A percentile compares a stretch with the other conserved stretches of the same genome.
phyloP scores from a whole-genome alignment of 2,329 filamentous ascomycete genomes.

The Cyphellophora europaea region DNA sequence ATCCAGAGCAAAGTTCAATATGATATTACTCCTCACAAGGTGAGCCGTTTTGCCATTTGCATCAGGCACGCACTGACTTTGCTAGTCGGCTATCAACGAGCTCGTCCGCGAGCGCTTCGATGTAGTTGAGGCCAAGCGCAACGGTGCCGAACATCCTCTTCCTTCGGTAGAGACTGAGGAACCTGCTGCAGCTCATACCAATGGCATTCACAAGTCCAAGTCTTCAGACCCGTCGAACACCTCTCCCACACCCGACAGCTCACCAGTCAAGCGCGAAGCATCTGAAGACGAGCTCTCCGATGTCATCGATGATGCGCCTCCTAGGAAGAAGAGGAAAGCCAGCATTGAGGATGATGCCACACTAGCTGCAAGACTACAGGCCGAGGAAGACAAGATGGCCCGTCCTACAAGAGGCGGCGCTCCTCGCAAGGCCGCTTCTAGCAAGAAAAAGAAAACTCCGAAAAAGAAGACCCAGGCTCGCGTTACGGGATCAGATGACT shows the following conservation, averaged over 20 bases:
- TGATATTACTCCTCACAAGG: conserved; percentile 56
- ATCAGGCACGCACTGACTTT: conserved; percentile 8
- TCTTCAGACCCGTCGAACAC: conserved; percentile 9
- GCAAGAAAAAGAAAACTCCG: conserved; percentile 53
- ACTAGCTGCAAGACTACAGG: conserved; percentile 79
- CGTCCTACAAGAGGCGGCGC: conserved; percentile 68
- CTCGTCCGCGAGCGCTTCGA: conserved; percentile 69
- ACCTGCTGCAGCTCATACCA: conserved; percentile 20
- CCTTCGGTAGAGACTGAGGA: conserved; percentile 19
- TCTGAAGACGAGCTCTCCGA: conserved; percentile 33
- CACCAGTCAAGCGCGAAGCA: conserved; percentile 32
- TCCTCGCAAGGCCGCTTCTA: conserved; percentile 46
- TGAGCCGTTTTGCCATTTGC: conserved; percentile 22
- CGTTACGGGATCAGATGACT: conserved; percentile 51
- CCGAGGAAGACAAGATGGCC: conserved; percentile 73
- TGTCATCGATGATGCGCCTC: conserved; percentile 27
- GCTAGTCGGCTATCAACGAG: conserved; percentile 58
- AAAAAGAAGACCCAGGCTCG: conserved; percentile 56
- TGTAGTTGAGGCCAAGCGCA: conserved; percentile 47
- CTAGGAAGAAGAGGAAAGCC: conserved; percentile 56
- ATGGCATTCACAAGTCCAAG: conserved; percentile 24
- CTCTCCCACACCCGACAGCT: conserved; percentile 23
- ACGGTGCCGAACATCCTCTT: conserved; percentile 27
- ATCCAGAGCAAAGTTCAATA: conserved; percentile 51
- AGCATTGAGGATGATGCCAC: conserved; percentile 73